These are phyloP conservation scores for Fraxinus velutina DNA, from an alignment of 305 asterid genomes.

Conservation along the genomic window DNA sequence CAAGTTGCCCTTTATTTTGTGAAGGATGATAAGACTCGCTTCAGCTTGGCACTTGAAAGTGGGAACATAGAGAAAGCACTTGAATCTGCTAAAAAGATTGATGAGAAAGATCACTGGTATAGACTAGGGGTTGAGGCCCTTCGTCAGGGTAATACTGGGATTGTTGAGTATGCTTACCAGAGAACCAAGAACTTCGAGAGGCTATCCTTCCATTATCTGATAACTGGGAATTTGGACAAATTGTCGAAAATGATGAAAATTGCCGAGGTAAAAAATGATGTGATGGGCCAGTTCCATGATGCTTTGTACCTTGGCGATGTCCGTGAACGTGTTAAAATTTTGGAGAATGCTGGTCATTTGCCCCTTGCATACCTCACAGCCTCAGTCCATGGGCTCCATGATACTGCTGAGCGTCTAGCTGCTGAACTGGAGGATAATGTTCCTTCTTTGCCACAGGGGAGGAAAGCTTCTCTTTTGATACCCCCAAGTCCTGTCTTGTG, in stretches of 20 bases:
- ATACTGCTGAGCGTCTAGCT: constrained; percentile 49
- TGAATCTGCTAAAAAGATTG: constrained; percentile 70
- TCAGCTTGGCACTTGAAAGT: constrained; percentile 64
- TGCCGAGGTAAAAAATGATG: constrained; percentile 74
- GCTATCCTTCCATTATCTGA: constrained; percentile 61
- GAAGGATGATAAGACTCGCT: constrained; percentile 67
- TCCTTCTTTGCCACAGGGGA: constrained; percentile 50
- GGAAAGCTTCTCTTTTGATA: constrained; percentile 48
- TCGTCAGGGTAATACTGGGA: constrained; percentile 67
- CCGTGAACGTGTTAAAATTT: constrained; percentile 64
- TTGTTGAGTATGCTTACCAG: constrained; percentile 70
- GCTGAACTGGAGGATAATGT: constrained; percentile 45
- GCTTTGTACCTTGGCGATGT: constrained; percentile 66
- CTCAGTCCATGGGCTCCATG: constrained; percentile 51
- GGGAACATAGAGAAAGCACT: constrained; percentile 70
- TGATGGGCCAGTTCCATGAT: constrained; percentile 76
- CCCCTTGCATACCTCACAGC: constrained; percentile 73
- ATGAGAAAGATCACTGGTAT: constrained; percentile 67
- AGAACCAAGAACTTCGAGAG: constrained; percentile 65
- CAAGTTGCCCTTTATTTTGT: constrained; percentile 76
- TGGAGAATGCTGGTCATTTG: constrained; percentile 62
- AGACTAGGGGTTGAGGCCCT: constrained; percentile 68
- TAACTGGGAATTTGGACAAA: constrained; percentile 59
- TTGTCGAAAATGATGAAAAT: constrained; percentile 75
- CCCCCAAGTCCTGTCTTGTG: constrained; percentile 60